Percentiles rank a stretch among this genome's conserved stretches.
Conservation (phyloP, 2,329 filamentous ascomycete genomes). For the Neopestalotiopsis sp. region DNA sequence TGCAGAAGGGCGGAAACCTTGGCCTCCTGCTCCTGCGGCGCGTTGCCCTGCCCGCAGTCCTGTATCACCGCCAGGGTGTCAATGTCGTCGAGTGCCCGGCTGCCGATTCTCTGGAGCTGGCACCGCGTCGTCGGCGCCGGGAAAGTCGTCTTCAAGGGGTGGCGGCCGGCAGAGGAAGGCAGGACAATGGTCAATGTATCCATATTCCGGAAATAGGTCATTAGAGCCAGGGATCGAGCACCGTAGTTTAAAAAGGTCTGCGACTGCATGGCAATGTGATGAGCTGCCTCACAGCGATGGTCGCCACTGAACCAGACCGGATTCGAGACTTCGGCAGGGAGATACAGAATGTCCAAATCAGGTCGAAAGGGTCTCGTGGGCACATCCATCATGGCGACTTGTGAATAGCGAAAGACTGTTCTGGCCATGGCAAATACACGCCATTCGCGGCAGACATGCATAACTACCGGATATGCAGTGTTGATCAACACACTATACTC, state of each 20-base stretch:
- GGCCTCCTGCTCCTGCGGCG: background rate
- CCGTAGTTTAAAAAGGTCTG: slow-evolving; percentile 10
- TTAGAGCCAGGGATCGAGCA: slow-evolving; percentile 7
- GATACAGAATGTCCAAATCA: slow-evolving; percentile 27
- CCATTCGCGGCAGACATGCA: slow-evolving; percentile 29
- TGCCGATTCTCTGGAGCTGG: slow-evolving; percentile 1
- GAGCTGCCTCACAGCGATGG: background rate
- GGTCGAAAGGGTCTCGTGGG: slow-evolving; percentile 27
- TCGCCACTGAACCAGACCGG: slow-evolving; percentile 10
- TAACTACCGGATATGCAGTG: slow-evolving; percentile 25
- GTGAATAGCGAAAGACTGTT: slow-evolving; percentile 26
- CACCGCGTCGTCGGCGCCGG: slow-evolving; percentile 2
- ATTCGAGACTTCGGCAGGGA: slow-evolving; percentile 6
- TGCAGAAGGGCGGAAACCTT: slow-evolving; percentile 1
- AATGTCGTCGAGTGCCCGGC: background rate
- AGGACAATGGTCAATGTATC: slow-evolving; percentile 12
- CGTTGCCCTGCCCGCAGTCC: background rate
- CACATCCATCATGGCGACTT: slow-evolving; percentile 23
- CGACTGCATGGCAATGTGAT: slow-evolving; percentile 15
- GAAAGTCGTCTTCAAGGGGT: background rate
- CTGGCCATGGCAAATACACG: slow-evolving; percentile 21
- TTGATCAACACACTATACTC: slow-evolving; percentile 24
- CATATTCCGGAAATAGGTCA: slow-evolving; percentile 13
- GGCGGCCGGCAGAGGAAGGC: slow-evolving; percentile 5
- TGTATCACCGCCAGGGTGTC: background rate